Evolutionary conservation across 495 filamentous ascomycete genomes (phyloP), one percentile per base, ranked within the genome.

Genomic region (Paragyromitra xinjiangensis): DNA sequence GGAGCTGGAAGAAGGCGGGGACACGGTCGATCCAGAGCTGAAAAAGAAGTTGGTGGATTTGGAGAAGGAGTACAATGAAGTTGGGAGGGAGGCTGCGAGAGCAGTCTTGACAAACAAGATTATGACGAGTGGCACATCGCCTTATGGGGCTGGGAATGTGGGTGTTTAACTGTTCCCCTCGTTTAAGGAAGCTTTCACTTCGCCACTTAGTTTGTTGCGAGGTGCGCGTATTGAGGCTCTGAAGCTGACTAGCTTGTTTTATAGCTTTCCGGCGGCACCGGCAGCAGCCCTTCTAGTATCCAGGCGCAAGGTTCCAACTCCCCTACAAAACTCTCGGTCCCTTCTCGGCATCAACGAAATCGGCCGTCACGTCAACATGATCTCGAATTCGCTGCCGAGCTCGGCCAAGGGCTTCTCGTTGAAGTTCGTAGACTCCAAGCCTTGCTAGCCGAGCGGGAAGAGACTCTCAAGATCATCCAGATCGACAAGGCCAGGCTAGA

Each of bases 341-440:
- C 94, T 1, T 75, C 81, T 6, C 89, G 95, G 67, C 96, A 93
- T 81, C 88, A 95, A 77, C 90, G 96, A 59, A 98, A 98, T 80
- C 34, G 14, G 0, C 92, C 93, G 1, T 88, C 91, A 6, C 90
- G 93, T 22, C 90, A 94, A 12, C 91, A 97, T 83, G 95, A 99
- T 81, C 95, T 98, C 81, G 93, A 97, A 81, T 97, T 99, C 77
- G 95, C 94, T 2, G 93, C 96, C 12, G 95, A 98, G 76, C 96
- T 99, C 65, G 96, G 92, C 79, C 95, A 92, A 16, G 96, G 93
- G 0, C 85, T 99, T 19, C 89, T 99, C 37, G 88, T 90, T 22
- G 95, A 98, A 84, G 92, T 98, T 26, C 91, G 95, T 37, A 92
- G 93, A 82, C 83, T 99, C 71, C 95, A 98, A 83, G 88, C 89